Evolutionary conservation across 108 stramenopile species (phyloP).

Genomic region (Cyclotella choctawhatcheeana): DNA sequence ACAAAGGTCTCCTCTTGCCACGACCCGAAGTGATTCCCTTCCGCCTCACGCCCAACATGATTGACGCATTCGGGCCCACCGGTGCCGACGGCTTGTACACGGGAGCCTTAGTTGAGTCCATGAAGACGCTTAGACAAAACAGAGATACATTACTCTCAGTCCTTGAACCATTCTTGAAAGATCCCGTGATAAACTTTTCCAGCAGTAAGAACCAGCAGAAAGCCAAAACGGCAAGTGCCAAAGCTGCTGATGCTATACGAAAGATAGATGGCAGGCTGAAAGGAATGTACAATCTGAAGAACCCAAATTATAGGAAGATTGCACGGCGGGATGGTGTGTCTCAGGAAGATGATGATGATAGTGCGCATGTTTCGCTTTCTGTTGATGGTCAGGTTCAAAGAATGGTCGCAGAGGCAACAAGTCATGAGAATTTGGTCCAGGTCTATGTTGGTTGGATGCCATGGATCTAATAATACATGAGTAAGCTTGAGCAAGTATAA

Average conservation of each 20-base stretch:
- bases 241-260: slow-evolving; percentile 53
- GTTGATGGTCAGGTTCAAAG: slow-evolving; percentile 92
- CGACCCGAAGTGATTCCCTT: slow-evolving; percentile 98
- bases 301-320: slow-evolving; percentile 80
- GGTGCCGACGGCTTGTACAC: slow-evolving; percentile 92
- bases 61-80: slow-evolving; percentile 94
- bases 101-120: slow-evolving; percentile 74
- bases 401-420: slow-evolving; percentile 88
- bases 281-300: slow-evolving; percentile 87
- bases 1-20: slow-evolving; percentile 93
- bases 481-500: too few species aligned
- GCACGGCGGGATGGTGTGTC: slow-evolving; percentile 37
- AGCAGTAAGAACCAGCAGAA: slow-evolving; percentile 59
- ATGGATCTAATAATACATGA: slow-evolving; percentile 73
- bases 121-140: slow-evolving; percentile 90
- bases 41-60: slow-evolving; percentile 97
- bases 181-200: slow-evolving; percentile 92
- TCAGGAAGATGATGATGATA: slow-evolving; percentile 54
- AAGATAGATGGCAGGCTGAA: slow-evolving; percentile 83
- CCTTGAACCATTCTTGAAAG: slow-evolving; percentile 96
- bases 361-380: slow-evolving; percentile 72
- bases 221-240: slow-evolving; percentile 22
- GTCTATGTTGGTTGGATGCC: slow-evolving; percentile 93
- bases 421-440: slow-evolving; percentile 85
- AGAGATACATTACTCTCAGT: slow-evolving; percentile 95